A percentile compares a stretch with the other conserved stretches of the same genome.
These are phyloP conservation scores for Perilla frutescens DNA, from an alignment of 257 asterid genomes.

Conservation along the genomic window DNA sequence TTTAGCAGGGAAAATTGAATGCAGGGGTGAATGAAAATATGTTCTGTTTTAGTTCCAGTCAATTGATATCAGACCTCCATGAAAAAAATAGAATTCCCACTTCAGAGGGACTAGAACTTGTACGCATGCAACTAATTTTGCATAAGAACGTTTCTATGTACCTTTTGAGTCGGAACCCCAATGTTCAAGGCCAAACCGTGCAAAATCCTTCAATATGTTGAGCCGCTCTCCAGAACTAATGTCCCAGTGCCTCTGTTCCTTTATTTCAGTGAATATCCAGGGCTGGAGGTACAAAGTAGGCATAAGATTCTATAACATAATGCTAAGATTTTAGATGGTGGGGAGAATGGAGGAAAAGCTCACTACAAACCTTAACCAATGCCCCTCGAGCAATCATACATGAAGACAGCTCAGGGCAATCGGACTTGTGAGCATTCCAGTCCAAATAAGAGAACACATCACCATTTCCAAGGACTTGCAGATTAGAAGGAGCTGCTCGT, in stretches of 20 bases:
- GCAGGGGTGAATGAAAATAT: background rate
- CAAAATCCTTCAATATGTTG: constrained; percentile 80
- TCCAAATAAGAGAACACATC: constrained; percentile 86
- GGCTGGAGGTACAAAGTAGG: constrained; percentile 60
- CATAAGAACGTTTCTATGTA: constrained; percentile 35
- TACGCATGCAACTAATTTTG: too few species aligned
- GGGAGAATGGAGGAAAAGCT: constrained; percentile 27
- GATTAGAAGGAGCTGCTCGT: constrained; percentile 62
- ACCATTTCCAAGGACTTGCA: constrained; percentile 94
- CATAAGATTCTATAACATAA: constrained; percentile 12
- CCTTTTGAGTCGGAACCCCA: constrained; percentile 99
- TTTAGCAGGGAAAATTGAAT: background rate
- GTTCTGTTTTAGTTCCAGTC: background rate
- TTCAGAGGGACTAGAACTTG: too few species aligned
- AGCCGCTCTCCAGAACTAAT: constrained; percentile 84
- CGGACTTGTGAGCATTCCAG: constrained; percentile 78
- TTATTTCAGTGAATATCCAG: constrained; percentile 96
- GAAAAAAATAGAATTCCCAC: too few species aligned
- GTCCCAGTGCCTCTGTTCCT: constrained; percentile 99
- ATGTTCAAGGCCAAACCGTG: constrained; percentile 83
- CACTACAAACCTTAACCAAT: constrained; percentile 69
- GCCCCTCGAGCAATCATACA: constrained; percentile 98
- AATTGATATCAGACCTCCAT: background rate
- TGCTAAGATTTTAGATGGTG: constrained; percentile 11
- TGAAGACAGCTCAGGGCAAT: constrained; percentile 86